Percentiles rank a stretch among this genome's conserved stretches.
phyloP scores from a whole-genome alignment of 2,329 filamentous ascomycete species.

The Colletotrichum tabaci region DNA sequence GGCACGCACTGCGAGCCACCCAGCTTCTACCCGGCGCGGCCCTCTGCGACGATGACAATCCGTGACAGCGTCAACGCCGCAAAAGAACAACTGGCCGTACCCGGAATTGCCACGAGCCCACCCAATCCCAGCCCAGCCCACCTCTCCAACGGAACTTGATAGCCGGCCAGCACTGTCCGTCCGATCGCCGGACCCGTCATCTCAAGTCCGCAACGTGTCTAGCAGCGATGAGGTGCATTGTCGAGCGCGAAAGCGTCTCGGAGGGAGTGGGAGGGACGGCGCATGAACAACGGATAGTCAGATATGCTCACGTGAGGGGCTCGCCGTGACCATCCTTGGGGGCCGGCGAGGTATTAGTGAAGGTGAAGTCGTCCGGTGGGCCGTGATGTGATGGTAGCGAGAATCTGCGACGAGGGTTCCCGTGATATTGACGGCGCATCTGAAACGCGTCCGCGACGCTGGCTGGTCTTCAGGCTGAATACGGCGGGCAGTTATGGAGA shows the following conservation, averaged over 20 bases:
- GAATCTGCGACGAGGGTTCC: slow-evolving; percentile 25
- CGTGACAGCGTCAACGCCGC: slow-evolving; percentile 14
- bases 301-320: background rate
- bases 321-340: background rate
- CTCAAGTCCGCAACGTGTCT: slow-evolving; percentile 26
- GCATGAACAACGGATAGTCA: slow-evolving; percentile 18
- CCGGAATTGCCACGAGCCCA: slow-evolving; percentile 1
- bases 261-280: background rate
- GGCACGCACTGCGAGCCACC: background rate
- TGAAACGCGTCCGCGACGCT: slow-evolving; percentile 42
- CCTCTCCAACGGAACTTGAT: slow-evolving; percentile 16
- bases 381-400: slow-evolving; percentile 23
- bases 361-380: slow-evolving; percentile 10
- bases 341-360: background rate
- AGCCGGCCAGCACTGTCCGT: slow-evolving; percentile 21
- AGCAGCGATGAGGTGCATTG: slow-evolving; percentile 8
- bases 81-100: background rate
- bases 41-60: slow-evolving; percentile 10
- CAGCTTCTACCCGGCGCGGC: slow-evolving; percentile 9
- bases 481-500: slow-evolving; percentile 10
- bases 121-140: slow-evolving; percentile 17
- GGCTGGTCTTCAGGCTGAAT: slow-evolving; percentile 34
- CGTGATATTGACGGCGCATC: slow-evolving; percentile 24
- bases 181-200: slow-evolving; percentile 34
- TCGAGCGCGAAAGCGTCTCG: background rate